Conservation (phyloP, 2,329 filamentous ascomycete genomes). For the Sclerotinia subarctica region DNA sequence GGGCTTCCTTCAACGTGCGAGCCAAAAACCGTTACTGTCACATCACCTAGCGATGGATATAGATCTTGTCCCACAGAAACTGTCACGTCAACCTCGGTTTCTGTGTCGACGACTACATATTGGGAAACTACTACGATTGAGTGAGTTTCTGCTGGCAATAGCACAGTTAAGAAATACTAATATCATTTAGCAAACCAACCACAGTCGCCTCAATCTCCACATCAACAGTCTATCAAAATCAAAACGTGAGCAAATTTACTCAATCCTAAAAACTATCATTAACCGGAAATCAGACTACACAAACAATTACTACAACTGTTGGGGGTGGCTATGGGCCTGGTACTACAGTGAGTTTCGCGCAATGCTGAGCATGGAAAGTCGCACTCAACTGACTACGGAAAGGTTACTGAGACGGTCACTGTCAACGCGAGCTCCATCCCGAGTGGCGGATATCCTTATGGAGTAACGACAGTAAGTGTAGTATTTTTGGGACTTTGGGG, state of each 20-base stretch:
- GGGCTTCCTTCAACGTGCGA: conserved; percentile 3
- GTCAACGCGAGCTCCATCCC: background rate
- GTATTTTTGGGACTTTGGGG: background rate
- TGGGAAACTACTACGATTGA: conserved; percentile 1
- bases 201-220: conserved; percentile 9
- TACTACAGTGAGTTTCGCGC: background rate
- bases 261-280: background rate
- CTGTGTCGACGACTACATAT: conserved; percentile 10
- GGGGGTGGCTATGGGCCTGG: conserved; percentile 11
- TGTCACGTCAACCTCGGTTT: conserved; percentile 12
- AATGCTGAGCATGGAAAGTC: background rate
- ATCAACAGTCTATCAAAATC: conserved; percentile 3
- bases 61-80: conserved; percentile 24
- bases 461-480: conserved; percentile 3
- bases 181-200: background rate
- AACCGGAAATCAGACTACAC: background rate
- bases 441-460: conserved; percentile 10
- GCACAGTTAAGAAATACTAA: background rate
- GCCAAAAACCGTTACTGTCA: conserved; percentile 6
- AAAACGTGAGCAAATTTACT: background rate
- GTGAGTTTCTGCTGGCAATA: background rate
- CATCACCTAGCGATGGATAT: background rate
- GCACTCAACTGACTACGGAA: background rate
- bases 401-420: conserved; percentile 6
- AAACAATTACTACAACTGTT: background rate